Percentiles rank a stretch among this genome's conserved stretches.
phyloP scores from a whole-genome alignment of 2,329 filamentous ascomycete species.

The Aspergillus udagawae region DNA sequence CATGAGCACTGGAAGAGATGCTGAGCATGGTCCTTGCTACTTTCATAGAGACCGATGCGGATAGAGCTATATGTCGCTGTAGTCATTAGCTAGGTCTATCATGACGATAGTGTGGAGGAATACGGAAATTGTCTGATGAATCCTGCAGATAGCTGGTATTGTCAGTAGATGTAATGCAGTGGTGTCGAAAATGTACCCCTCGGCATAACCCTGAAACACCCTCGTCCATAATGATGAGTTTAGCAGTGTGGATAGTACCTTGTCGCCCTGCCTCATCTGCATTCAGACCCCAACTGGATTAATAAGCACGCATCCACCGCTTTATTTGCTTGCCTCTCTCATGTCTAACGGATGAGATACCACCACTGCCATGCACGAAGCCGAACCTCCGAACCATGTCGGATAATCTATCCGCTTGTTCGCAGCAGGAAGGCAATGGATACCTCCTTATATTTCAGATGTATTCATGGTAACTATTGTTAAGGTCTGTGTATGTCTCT shows the following conservation, averaged over 20 bases:
- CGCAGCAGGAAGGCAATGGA: too few species aligned
- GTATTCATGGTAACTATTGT: too few species aligned
- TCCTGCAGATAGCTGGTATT: conserved; percentile 18
- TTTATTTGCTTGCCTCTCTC: conserved; percentile 9
- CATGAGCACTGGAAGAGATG: conserved; percentile 12
- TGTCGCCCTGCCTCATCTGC: conserved; percentile 16
- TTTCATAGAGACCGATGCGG: conserved; percentile 23
- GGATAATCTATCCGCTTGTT: conserved; percentile 4
- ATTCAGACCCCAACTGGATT: conserved; percentile 21
- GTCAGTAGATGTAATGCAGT: neutral
- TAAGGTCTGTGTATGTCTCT: too few species aligned
- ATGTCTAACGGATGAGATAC: conserved; percentile 25
- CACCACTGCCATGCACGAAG: conserved; percentile 25
- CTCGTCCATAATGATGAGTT: conserved; percentile 16
- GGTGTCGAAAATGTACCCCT: conserved; percentile 10
- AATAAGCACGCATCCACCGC: neutral
- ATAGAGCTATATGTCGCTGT: conserved; percentile 24
- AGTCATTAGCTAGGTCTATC: neutral
- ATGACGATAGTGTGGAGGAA: neutral
- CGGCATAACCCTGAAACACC: conserved; percentile 16
- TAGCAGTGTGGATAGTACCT: conserved; percentile 12
- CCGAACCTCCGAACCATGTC: conserved; percentile 17
- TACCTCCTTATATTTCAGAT: too few species aligned
- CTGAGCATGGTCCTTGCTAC: conserved; percentile 13
- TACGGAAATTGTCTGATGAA: conserved; percentile 18